Conservation (phyloP, 495 filamentous ascomycete genomes). For the Ascodesmis nigricans region DNA sequence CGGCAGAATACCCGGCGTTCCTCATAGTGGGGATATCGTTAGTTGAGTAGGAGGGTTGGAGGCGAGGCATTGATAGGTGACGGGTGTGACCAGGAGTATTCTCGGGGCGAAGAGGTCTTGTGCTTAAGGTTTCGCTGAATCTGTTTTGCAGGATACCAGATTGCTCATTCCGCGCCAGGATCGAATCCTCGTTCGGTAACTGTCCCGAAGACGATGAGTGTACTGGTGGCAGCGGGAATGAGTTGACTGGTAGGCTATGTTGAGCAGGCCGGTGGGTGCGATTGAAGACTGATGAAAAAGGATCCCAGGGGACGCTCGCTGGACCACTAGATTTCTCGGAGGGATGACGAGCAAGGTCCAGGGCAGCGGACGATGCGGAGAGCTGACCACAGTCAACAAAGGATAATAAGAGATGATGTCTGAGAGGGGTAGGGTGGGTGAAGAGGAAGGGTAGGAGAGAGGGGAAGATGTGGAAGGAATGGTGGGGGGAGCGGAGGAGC, state of each 20-base stretch:
- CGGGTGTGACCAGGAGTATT: constrained; percentile 8
- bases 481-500: too few species aligned
- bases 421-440: too few species aligned
- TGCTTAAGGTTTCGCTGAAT: constrained; percentile 18
- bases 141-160: too few species aligned
- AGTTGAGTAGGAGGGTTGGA: constrained; percentile 75
- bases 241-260: constrained; percentile 54
- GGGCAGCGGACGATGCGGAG: constrained; percentile 57
- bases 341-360: constrained; percentile 61
- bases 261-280: constrained; percentile 33
- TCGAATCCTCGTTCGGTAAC: too few species aligned
- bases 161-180: too few species aligned
- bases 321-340: constrained; percentile 39
- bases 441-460: too few species aligned
- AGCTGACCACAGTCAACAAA: too few species aligned
- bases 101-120: constrained; percentile 13
- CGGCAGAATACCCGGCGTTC: constrained; percentile 22
- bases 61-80: constrained; percentile 29
- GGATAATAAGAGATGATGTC: too few species aligned
- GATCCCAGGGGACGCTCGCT: constrained; percentile 36
- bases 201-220: too few species aligned
- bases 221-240: too few species aligned
- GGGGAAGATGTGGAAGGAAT: too few species aligned
- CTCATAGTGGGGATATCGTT: constrained; percentile 79
- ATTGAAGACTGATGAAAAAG: constrained; percentile 35